Base-by-base conservation (phyloP, 208 protist genomes). In the Trichomonas tenax region DNA sequence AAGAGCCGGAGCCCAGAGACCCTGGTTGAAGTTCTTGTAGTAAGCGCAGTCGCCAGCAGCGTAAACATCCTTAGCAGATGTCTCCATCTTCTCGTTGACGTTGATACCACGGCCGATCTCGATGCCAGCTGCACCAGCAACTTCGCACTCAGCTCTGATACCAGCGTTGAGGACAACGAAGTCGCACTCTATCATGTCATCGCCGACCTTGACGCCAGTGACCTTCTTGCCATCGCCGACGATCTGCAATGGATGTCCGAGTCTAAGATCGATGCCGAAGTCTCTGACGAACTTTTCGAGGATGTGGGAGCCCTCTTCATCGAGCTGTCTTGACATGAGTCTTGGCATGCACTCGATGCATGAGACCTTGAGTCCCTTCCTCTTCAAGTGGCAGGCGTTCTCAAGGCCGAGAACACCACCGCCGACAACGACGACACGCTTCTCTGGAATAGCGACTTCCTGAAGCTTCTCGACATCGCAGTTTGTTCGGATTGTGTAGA, bases 41-140 rank as follows among this genome's bases (percentile, higher is more conserved):
- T 51, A 34, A 17, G 34, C 44, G 44, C 23, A 40, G 46, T 93
- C 86, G 51, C 86, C 86, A 38, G 44, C 40, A 51, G 86, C 86
- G 34, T 93, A 93, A 93, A 93, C 31, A 38, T 41, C 44, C 46
- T 4, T 4, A 58, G 46, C 17, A 23, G 45, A 49, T 51, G 86
- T 93, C 45, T 93, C 86, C 86, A 93, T 93, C 44, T 51, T 93
- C 45, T 93, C 86, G 34, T 93, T 93, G 31, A 93, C 86, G 10
- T 14, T 23, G 31, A 93, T 41, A 15, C 86, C 23, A 38, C 86
- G 26, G 40, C 36, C 86, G 44, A 48, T 26, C 26, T 41, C n/a
- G 31, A 93, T 38, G 15, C 86, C 86, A 21, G 44, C 86, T 15
- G 23, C 31, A 3, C 51, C 51, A 15, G 86, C 86, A 40, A 93